Percentiles rank a stretch among this genome's conserved stretches.
Conservation (phyloP, 768 basidiomycete species). For the Porphyrellus cyaneotinctus region DNA sequence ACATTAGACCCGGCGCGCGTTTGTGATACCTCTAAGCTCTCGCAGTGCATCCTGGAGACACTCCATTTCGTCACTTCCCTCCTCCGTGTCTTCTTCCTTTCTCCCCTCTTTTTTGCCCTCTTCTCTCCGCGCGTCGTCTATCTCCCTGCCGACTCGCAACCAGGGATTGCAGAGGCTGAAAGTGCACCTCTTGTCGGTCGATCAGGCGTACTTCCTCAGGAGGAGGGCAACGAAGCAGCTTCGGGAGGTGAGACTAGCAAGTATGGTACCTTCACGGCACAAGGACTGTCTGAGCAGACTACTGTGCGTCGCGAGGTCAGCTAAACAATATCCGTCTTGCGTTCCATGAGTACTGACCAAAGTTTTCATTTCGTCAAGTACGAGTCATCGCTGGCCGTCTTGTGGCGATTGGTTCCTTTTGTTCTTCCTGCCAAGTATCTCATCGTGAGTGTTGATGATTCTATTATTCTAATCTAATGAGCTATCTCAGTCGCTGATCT, state of each 20-base stretch:
- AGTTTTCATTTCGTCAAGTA: not conserved
- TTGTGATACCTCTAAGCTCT: constrained; percentile 22
- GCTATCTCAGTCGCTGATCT: constrained; percentile 53
- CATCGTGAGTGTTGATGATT: constrained; percentile 15
- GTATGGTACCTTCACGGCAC: constrained; percentile 67
- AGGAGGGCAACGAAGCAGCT: constrained; percentile 40
- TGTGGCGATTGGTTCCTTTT: constrained; percentile 19
- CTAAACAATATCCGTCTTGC: not conserved
- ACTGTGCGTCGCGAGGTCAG: constrained; percentile 12
- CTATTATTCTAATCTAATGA: constrained; percentile 1
- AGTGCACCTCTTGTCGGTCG: constrained; percentile 28
- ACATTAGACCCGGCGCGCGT: constrained; percentile 16
- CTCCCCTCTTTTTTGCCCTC: constrained; percentile 58
- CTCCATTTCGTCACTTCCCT: constrained; percentile 55
- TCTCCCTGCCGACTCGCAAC: constrained; percentile 29
- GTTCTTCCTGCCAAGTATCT: constrained; percentile 21
- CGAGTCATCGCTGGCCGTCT: constrained; percentile 13
- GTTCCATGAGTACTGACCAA: not conserved
- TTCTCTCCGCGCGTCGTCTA: constrained; percentile 64
- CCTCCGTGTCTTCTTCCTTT: constrained; percentile 60
- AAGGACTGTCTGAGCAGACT: constrained; percentile 8
- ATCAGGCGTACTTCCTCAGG: constrained; percentile 54
- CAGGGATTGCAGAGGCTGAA: constrained; percentile 17
- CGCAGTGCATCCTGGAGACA: constrained; percentile 32
- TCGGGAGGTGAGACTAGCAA: constrained; percentile 42